A percentile compares a stretch with the other conserved stretches of the same genome.
Evolutionary conservation across 2,329 filamentous ascomycete species (phyloP).

Genomic region (Xylariaceae sp.): DNA sequence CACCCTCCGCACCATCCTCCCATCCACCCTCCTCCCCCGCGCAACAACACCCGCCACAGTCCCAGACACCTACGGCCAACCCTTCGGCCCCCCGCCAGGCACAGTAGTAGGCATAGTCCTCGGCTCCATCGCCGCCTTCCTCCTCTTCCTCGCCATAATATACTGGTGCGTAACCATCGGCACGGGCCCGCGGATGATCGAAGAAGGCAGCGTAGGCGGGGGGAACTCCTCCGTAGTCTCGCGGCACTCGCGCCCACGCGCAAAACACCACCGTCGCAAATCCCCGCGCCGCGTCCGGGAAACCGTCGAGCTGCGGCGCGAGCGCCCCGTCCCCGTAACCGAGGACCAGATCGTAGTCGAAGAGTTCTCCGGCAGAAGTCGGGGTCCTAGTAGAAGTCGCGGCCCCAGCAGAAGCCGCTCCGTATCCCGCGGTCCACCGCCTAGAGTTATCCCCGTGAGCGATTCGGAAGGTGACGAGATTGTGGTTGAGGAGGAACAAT

Average conservation of each 20-base stretch:
- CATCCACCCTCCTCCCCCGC: slow-evolving; percentile 15
- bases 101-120: slow-evolving; percentile 37
- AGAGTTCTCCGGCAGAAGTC: slow-evolving; percentile 17
- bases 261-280: slow-evolving; percentile 11
- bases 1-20: background rate
- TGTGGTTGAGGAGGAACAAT: slow-evolving; percentile 37
- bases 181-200: slow-evolving; percentile 24
- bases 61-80: slow-evolving; percentile 42
- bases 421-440: slow-evolving; percentile 16
- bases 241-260: slow-evolving; percentile 26
- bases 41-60: slow-evolving; percentile 35
- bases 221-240: slow-evolving; percentile 30
- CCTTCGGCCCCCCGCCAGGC: slow-evolving; percentile 33
- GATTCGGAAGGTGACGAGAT: slow-evolving; percentile 32
- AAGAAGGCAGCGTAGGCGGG: slow-evolving; percentile 32
- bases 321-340: slow-evolving; percentile 9
- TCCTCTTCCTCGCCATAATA: slow-evolving; percentile 28
- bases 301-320: slow-evolving; percentile 30
- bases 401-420: background rate
- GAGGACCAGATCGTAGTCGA: slow-evolving; percentile 34
- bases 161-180: slow-evolving; percentile 32
- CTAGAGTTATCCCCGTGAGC: slow-evolving; percentile 21
- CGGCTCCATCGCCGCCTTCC: slow-evolving; percentile 42
- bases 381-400: slow-evolving; percentile 3
- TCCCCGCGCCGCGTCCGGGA: slow-evolving; percentile 20